Evolutionary conservation across 345 rosid species (phyloP).

Genomic region (Pugionium cornutum): DNA sequence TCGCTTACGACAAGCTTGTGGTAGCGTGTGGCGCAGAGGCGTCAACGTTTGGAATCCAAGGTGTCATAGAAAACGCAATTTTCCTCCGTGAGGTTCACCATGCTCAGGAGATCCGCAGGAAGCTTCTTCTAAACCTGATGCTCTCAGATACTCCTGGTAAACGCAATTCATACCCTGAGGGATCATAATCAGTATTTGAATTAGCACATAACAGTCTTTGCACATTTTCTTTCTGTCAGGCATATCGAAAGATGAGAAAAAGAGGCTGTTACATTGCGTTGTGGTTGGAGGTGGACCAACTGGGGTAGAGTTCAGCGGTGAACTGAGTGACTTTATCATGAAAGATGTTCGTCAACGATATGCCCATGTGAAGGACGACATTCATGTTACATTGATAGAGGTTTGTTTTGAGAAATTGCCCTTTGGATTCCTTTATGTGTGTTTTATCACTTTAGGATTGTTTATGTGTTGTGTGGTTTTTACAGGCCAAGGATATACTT

Average conservation of each 20-base stretch:
- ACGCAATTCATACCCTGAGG: not conserved
- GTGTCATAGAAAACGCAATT: slow-evolving; percentile 70
- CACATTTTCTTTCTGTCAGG: slow-evolving; percentile 41
- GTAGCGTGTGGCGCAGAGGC: slow-evolving; percentile 86
- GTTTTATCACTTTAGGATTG: not conserved
- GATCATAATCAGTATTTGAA: not conserved
- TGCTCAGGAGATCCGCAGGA: slow-evolving; percentile 92
- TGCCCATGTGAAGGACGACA: slow-evolving; percentile 78
- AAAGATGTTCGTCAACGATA: slow-evolving; percentile 87
- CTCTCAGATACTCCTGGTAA: slow-evolving; percentile 89
- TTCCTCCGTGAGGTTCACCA: slow-evolving; percentile 92
- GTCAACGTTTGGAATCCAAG: slow-evolving; percentile 79
- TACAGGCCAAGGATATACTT: slow-evolving; percentile 85
- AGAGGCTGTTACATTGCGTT: slow-evolving; percentile 81
- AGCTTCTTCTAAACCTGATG: slow-evolving; percentile 87
- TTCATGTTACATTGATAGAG: slow-evolving; percentile 93
- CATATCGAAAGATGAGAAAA: slow-evolving; percentile 71
- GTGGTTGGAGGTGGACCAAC: slow-evolving; percentile 99
- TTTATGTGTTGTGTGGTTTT: slow-evolving; percentile 18
- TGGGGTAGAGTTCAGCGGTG: slow-evolving; percentile 97
- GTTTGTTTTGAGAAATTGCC: slow-evolving; percentile 44
- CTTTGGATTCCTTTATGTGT: slow-evolving; percentile 1
- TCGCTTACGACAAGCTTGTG: slow-evolving; percentile 85
- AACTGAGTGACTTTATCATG: slow-evolving; percentile 87
- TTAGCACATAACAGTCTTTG: not conserved